Conservation (phyloP, 2,329 filamentous ascomycete genomes). For the Fusarium globosum region DNA sequence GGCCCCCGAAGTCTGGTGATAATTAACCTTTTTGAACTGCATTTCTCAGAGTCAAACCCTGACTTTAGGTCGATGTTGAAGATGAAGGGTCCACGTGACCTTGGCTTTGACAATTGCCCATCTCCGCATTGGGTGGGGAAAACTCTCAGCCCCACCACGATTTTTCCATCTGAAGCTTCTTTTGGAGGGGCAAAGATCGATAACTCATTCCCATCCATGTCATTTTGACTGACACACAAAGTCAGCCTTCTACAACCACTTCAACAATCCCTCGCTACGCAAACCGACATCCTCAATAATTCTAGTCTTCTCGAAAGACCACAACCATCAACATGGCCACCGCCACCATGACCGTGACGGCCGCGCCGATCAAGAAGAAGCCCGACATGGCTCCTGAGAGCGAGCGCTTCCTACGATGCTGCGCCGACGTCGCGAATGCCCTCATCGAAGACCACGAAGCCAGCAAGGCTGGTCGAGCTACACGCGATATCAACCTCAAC, state of each 20-base stretch:
- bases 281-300: fast-evolving
- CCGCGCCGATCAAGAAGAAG: slow-evolving; percentile 75
- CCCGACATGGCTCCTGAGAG: slow-evolving; percentile 88
- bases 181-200: slow-evolving; percentile 43
- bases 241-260: background rate
- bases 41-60: background rate
- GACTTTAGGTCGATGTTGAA: background rate
- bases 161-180: slow-evolving; percentile 33
- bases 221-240: background rate
- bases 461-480: slow-evolving; percentile 76
- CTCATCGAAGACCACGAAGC: slow-evolving; percentile 95
- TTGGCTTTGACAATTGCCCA: slow-evolving; percentile 26
- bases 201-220: slow-evolving; percentile 11
- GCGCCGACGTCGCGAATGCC: slow-evolving; percentile 92
- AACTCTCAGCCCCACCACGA: slow-evolving; percentile 35
- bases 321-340: slow-evolving; percentile 51
- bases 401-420: slow-evolving; percentile 92
- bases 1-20: too few relatives aligned
- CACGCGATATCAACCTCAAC: slow-evolving; percentile 94
- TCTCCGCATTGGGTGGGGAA: slow-evolving; percentile 36
- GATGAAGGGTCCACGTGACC: slow-evolving; percentile 23
- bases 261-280: background rate
- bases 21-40: background rate
- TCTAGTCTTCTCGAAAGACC: background rate
- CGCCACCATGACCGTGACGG: slow-evolving; percentile 73